Evolutionary conservation across 2,329 filamentous ascomycete species (phyloP).

Genomic region (Calcarisporium arbuscula): DNA sequence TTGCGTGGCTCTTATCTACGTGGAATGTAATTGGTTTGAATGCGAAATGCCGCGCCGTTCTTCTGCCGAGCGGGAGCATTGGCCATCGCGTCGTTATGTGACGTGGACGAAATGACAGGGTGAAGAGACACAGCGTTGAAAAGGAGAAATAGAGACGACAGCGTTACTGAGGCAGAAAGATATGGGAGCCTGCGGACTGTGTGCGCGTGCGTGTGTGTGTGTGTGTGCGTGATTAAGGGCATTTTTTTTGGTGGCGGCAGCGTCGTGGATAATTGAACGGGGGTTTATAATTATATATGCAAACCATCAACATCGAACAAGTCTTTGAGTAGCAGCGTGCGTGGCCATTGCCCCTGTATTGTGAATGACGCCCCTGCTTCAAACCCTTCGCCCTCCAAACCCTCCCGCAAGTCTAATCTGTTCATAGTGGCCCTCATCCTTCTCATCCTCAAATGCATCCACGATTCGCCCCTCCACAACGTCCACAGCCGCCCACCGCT

Average conservation of each 20-base stretch:
- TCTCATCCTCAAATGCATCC: conserved; percentile 28
- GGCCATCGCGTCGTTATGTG: no score
- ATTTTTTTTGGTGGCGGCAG: conserved; percentile 12
- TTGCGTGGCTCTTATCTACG: no score
- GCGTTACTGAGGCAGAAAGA: neutral
- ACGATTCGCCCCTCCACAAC: conserved; percentile 32
- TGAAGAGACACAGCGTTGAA: no score
- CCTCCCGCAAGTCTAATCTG: conserved; percentile 23
- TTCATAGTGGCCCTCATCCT: conserved; percentile 6
- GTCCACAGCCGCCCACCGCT: conserved; percentile 47
- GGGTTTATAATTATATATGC: conserved; percentile 18
- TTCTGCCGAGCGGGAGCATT: no score
- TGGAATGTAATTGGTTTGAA: no score
- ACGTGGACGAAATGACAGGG: no score
- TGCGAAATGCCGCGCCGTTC: no score
- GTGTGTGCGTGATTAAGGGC: neutral
- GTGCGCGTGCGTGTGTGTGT: conserved; percentile 15
- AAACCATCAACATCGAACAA: no score
- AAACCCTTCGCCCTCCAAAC: conserved; percentile 25
- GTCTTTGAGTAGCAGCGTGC: no score
- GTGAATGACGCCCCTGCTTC: no score
- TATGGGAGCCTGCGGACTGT: conserved; percentile 10
- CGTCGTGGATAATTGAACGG: conserved; percentile 17
- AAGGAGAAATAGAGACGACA: neutral
- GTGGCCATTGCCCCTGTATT: no score